Base-by-base conservation (phyloP, 2,329 filamentous ascomycete genomes). In the Penicillium vulpinum region DNA sequence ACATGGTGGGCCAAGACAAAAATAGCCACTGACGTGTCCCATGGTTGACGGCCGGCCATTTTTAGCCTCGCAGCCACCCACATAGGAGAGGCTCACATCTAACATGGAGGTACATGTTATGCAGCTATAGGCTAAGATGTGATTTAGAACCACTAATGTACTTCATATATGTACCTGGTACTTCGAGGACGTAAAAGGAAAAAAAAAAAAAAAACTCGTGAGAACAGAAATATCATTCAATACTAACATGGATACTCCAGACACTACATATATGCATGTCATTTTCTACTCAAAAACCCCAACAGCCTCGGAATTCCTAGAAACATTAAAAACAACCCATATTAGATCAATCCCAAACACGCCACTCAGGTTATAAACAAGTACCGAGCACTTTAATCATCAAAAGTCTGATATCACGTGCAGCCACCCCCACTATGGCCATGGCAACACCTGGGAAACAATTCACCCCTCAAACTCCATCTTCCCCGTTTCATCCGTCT, bases 381-480 rank as follows among this genome's bases (percentile, higher is more conserved):
- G 51, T 51, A 55, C 39, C 13, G 22, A 33, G 24, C 38, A 48
- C 38, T 53, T 58, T 54, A 57, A 64, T 64, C 60, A 64, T 58
- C 56, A 53, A 47, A 49, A 59, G 55, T 29, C 58, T 51, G 51
- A 53, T 47, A 65, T 67, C 64, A 67, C 64, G 64, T 67, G 64
- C 63, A 58, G 50, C 46, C 46, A 51, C 62, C 64, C 69, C 70
- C 70, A 70, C 68, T 62, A 67, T 62, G 66, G 65, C 62, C 63
- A 67, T 63, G 66, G 66, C 65, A 71, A 71, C 67, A 69, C 68
- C 62, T 67, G 60, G 63, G 62, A 68, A 51, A 64, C 63, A 63
- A 71, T 56, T 56, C 54, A 69, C 71, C 70, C 70, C 70, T 73
- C 71, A 69, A 67, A 71, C 67, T 71, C 61, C 58, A 59, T 64